Evolutionary conservation across 2,329 filamentous ascomycete species (phyloP).

Genomic region (Exophiala sideris): DNA sequence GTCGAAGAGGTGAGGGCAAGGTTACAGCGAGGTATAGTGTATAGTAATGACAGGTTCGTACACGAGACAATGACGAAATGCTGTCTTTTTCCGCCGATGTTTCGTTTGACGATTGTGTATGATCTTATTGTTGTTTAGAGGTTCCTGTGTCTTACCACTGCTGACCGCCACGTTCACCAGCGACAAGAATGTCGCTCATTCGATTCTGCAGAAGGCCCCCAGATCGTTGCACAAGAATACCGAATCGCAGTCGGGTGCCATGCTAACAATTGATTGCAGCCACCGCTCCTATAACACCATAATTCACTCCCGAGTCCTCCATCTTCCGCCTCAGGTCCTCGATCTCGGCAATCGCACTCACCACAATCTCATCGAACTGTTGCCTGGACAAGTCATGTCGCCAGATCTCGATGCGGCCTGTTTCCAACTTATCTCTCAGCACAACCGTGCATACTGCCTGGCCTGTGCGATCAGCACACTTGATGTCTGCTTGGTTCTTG

Average conservation of each 20-base stretch:
- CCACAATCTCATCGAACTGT: conserved; percentile 6
- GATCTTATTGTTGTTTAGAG: too few relatives aligned
- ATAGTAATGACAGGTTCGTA: conserved; percentile 39
- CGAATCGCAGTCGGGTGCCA: too few relatives aligned
- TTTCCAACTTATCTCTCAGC: not conserved
- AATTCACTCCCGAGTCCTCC: not conserved
- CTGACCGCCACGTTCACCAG: too few relatives aligned
- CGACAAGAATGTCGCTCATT: too few relatives aligned
- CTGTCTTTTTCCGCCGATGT: too few relatives aligned
- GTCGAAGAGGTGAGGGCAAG: conserved; percentile 21
- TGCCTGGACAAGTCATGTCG: not conserved
- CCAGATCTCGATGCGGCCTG: conserved; percentile 6
- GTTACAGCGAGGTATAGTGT: not conserved
- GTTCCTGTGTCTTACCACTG: too few relatives aligned
- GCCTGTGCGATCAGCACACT: conserved; percentile 4
- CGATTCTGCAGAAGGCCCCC: too few relatives aligned
- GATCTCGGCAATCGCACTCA: conserved; percentile 8
- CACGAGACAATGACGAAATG: too few relatives aligned
- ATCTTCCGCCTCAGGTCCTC: conserved; percentile 5
- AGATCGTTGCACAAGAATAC: too few relatives aligned
- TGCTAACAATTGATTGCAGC: too few relatives aligned
- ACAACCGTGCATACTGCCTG: not conserved
- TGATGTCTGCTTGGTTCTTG: not conserved
- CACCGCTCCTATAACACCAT: conserved; percentile 39
- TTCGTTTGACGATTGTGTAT: too few relatives aligned